Percentiles rank a stretch among this genome's conserved stretches.
Evolutionary conservation across 169 alveolate genomes (phyloP).

Genomic region (Nephromyces sp.): DNA sequence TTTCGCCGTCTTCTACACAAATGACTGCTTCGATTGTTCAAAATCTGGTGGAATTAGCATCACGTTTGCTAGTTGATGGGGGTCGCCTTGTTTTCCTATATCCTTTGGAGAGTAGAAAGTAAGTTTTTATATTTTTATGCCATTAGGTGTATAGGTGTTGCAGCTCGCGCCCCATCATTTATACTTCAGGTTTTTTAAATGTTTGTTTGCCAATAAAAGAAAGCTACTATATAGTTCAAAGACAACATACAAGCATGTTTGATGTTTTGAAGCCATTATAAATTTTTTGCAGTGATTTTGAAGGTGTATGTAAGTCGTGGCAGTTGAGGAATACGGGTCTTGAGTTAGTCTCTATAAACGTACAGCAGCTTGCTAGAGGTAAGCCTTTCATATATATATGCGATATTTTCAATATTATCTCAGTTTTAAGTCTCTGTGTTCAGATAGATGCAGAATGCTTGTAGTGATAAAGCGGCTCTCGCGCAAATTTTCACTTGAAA

Average conservation of each 20-base stretch:
- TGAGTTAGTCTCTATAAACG: not conserved
- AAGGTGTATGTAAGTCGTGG: not conserved
- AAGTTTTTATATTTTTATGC: not conserved
- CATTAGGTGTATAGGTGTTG: not conserved
- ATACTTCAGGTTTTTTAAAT: too few species aligned
- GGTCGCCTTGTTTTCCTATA: constrained; percentile 28
- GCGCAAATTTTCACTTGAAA: not conserved
- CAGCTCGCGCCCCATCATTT: too few species aligned
- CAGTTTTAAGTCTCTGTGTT: not conserved
- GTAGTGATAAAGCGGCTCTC: not conserved
- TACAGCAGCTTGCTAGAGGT: not conserved
- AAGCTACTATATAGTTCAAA: too few species aligned
- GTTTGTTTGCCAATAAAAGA: too few species aligned
- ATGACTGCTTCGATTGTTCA: too few species aligned
- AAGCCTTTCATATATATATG: not conserved
- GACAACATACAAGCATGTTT: too few species aligned
- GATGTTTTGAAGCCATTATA: not conserved
- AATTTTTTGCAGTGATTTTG: too few species aligned
- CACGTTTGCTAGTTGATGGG: constrained; percentile 17
- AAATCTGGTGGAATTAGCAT: constrained; percentile 19
- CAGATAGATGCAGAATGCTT: not conserved
- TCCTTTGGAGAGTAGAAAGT: constrained; percentile 14
- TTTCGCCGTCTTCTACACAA: too few species aligned
- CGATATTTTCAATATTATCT: not conserved
- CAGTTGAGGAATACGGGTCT: not conserved